Base-by-base conservation (phyloP, 495 filamentous ascomycete genomes). In the Annulohypoxylon bovei region DNA sequence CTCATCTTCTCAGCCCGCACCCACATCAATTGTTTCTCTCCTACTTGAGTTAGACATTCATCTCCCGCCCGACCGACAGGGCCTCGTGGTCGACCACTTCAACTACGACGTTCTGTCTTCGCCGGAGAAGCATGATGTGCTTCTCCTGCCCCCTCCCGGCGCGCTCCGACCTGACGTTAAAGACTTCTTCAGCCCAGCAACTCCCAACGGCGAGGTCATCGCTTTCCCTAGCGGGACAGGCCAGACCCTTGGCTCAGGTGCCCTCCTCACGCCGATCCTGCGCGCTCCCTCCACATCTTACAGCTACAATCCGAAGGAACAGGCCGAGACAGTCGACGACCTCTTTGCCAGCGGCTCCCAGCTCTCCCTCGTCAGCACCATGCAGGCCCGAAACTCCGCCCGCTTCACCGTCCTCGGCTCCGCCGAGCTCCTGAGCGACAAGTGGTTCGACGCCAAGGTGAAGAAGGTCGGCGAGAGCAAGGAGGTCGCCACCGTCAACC, bases 311-410 rank as follows among this genome's bases (percentile, higher is more conserved):
- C 91, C 93, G 32, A 95, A 96, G 85, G 93, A 98, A 63, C 93
- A 97, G 66, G 76, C 82, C 32, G 88, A 90, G 46, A 78, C 81
- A 12, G 82, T 92, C 23, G 84, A 87, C 23, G 94, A 97, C 60
- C 90, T 93, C 60, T 94, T 93, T 80, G 92, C 89, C 25, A 90
- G 88, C 59, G 96, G 95, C 49, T 80, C 84, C 62, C 95, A 98
- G 83, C 81, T 99, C 62, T 85, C 88, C 49, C 84, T 98, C 12
- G 88, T 96, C 9, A 92, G 93, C 14, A 85, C 91, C 20, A 81
- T 98, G 82, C 95, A 98, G 80, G 92, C 93, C 20, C 90, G 93
- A 75, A 98, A 98, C 81, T 95, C 92, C 39, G 95, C 95, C 16
- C 91, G 95, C 63, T 89, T 99, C 77, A 91, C 91, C 35, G 87